Evolutionary conservation across 768 basidiomycete species (phyloP), one percentile per base, ranked within the genome.

Genomic region (Xerocomus potaroensis): DNA sequence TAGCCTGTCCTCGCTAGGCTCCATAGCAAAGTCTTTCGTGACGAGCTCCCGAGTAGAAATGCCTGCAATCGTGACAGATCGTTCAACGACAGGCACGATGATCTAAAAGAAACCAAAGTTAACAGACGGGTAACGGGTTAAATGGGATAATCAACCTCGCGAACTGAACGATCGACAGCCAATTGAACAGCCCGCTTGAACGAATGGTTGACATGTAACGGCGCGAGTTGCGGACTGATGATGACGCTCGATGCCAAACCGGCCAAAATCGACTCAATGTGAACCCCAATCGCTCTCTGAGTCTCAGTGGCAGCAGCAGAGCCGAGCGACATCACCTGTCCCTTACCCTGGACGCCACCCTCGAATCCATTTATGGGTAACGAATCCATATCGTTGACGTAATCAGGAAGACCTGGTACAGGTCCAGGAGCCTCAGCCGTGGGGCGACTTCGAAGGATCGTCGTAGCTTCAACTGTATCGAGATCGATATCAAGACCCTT

Each of bases 61-160:
- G 21, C 93, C 92, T 10, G 95, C 95, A 54, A 99, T 98, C 1
- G 96, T 98, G 19, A 97, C 96, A 18, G 94, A 97, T 43, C 96
- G 81, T 59, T 99, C 96, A 19, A 99, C 94, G 42, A 99, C 95
- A 5, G 96, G 96, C 15, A 94, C 74, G 56, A 99, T 94, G 49
- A 98, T 97, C 84, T 92, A 37, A 35, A 43, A 50, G 31, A 37
- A 21, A 51, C 5, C 35, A 43, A 21, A 42, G 41, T 39, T 43
- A 22, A 22, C 4, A 23, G 11, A 29, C 19, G 4, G 23, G 41
- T n/a, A 1, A 22, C 11, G 10, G 19, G 14, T 24, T 18, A 5
- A 21, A 50, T 15, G 22, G 1, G 11, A 36, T 43, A 4, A 49
- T 70, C 62, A 58, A 91, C 91, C 75, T 99, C 96, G 51, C 96